phyloP scores from a whole-genome alignment of 768 basidiomycete species.

The Piloderma croceum region DNA sequence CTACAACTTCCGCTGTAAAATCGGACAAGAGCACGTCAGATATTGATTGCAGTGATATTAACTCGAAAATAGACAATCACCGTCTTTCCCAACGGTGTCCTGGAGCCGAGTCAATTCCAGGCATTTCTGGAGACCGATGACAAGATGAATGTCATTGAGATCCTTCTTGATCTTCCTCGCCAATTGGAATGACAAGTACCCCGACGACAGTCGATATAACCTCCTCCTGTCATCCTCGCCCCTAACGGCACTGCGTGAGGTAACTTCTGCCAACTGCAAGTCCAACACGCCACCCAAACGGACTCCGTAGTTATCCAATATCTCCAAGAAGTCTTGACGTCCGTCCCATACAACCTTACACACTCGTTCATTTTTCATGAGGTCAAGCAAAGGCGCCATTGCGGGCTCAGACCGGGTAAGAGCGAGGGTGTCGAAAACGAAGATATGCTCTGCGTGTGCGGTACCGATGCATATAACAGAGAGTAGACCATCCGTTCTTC shows the following conservation, averaged over 20 bases:
- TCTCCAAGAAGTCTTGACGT: constrained; percentile 35
- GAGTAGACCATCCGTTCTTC: constrained; percentile 24
- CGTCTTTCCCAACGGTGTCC: constrained; percentile 25
- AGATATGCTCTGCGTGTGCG: constrained; percentile 25
- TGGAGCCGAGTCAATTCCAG: constrained; percentile 20
- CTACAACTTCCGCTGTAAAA: constrained; percentile 28
- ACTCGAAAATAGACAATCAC: constrained; percentile 22
- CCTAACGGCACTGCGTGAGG: constrained; percentile 19
- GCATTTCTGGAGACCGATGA: constrained; percentile 33
- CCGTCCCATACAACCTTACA: constrained; percentile 41
- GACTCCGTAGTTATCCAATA: constrained; percentile 23
- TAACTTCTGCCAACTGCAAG: constrained; percentile 37
- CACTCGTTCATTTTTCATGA: constrained; percentile 25
- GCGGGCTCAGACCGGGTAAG: constrained; percentile 13
- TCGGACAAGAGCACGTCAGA: neutral
- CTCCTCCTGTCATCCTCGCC: constrained; percentile 25
- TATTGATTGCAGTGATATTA: neutral
- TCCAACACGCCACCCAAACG: constrained; percentile 31
- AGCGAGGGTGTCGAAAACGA: constrained; percentile 32
- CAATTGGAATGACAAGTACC: constrained; percentile 19
- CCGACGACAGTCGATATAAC: constrained; percentile 18
- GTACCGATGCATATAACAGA: constrained; percentile 34
- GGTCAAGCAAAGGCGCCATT: constrained; percentile 20
- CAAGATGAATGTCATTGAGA: constrained; percentile 27
- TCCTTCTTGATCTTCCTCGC: constrained; percentile 19